These are phyloP conservation scores for Monosporascus sp. DNA, from an alignment of 2,329 filamentous ascomycete genomes.

Conservation along the genomic window DNA sequence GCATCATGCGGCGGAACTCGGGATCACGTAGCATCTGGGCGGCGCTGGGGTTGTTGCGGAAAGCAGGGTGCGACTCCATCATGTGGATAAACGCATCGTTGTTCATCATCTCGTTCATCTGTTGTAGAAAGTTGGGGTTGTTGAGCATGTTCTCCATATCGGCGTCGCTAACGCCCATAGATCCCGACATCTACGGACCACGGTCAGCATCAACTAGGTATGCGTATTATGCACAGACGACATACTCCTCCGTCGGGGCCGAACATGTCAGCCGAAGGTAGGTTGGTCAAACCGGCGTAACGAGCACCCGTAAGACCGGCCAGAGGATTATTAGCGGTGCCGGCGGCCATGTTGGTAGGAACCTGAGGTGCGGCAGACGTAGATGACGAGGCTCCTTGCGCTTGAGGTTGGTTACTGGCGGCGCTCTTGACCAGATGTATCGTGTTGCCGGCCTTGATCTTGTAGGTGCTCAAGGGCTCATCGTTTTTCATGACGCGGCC, in stretches of 20 bases:
- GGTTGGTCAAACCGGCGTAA: conserved; percentile 85
- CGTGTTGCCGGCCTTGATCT: conserved; percentile 94
- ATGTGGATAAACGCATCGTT: conserved; percentile 94
- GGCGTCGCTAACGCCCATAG: conserved; percentile 64
- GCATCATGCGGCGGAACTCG: conserved; percentile 86
- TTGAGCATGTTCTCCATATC: conserved; percentile 79
- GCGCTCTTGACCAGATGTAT: conserved; percentile 96
- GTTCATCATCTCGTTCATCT: conserved; percentile 90
- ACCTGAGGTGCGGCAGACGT: conserved; percentile 52
- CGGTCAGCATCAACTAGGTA: conserved; percentile 17
- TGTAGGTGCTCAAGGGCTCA: conserved; percentile 78
- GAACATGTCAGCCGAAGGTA: conserved; percentile 84
- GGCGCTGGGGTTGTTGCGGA: conserved; percentile 51
- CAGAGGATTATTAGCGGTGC: conserved; percentile 81
- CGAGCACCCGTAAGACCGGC: conserved; percentile 87
- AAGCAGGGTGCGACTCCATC: conserved; percentile 85
- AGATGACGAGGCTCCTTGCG: conserved; percentile 34
- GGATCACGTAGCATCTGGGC: conserved; percentile 41
- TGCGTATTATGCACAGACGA: conserved; percentile 18
- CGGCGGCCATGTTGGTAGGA: conserved; percentile 73
- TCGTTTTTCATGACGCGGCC: conserved; percentile 94
- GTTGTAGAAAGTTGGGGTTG: conserved; percentile 79
- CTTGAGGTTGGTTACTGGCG: conserved; percentile 66
- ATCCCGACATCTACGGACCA: conserved; percentile 73
- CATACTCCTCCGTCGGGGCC: conserved; percentile 90